Base-by-base conservation (phyloP, 805 yeast species). In the Zygosaccharomyces lentus region DNA sequence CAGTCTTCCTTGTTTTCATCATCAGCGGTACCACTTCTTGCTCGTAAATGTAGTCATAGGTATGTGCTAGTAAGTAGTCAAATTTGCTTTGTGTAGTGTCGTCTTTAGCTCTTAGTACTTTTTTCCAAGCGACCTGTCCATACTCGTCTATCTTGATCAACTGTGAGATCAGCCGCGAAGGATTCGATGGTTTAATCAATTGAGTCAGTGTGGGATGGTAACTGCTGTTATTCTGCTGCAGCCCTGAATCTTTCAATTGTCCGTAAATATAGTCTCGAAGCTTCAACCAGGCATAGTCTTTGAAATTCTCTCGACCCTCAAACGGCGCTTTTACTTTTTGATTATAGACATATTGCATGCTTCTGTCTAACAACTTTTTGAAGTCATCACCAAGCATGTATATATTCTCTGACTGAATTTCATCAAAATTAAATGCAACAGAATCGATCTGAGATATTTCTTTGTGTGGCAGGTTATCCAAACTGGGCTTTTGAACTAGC, bases 21-120 rank as follows among this genome's bases (percentile, higher is more conserved):
- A 49, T 44, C 29, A 32, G 41, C 3, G 64, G 63, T 10, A 60
- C 30, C 1, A 52, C 52, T 37, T 64, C 62, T 44, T 63, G 58
- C 9, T 50, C 54, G 34, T 54, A 48, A 10, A 61, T 55, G 32
- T 50, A 34, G 15, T 54, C 58, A 17, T 52, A 57, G 4, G 46
- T 48, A 13, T 48, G 51, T 15, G 45, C 27, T 16, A 61, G 9
- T 7, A 61, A 15, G 40, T 55, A 44, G 13, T 47, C 34, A 27
- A 34, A 53, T 43, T 56, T 54, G 10, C 47, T 49, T 17, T 37
- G 39, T 7, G 34, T 30, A 2, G 47, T 37, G 2, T 34, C 7
- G 3, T 9, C 41, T 6, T 31, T 27, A 23, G 16, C 24, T 3
- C 49, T 21, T 12, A 57, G 26, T 23, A 57, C 35, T 6, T 41